These are phyloP conservation scores for Marasmius oreades DNA, from an alignment of 1,284 basidiomycete genomes.

Conservation along the genomic window DNA sequence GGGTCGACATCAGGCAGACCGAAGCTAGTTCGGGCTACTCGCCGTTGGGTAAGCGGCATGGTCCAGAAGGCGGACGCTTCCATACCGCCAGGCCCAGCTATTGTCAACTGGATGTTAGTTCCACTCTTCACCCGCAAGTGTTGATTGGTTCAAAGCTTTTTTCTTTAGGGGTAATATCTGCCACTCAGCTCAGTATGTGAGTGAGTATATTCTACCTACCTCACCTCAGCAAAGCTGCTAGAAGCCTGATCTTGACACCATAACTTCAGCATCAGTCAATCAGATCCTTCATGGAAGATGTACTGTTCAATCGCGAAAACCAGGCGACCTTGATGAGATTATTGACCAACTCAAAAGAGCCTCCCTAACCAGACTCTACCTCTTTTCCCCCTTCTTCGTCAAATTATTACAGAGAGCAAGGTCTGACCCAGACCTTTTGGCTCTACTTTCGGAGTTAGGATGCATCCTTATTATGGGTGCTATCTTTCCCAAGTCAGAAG, in stretches of 20 bases:
- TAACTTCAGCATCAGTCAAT: not conserved
- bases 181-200: not conserved
- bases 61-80: too few species aligned
- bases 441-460: not conserved
- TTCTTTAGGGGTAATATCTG: not conserved
- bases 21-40: too few species aligned
- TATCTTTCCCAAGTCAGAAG: not conserved
- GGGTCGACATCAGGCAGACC: conserved; percentile 28
- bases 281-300: not conserved
- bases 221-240: not conserved
- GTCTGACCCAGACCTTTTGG: not conserved
- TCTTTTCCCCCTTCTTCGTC: not conserved
- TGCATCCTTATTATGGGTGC: not conserved
- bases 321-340: too few species aligned
- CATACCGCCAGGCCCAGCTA: not conserved
- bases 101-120: not conserved
- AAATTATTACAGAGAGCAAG: too few species aligned
- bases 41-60: too few species aligned
- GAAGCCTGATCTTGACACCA: not conserved
- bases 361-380: not conserved
- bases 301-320: not conserved
- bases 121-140: not conserved
- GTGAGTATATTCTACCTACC: not conserved
- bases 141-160: not conserved
- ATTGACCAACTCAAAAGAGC: not conserved